Percentiles rank a stretch among this genome's conserved stretches.
Conservation (phyloP, 164 flowering plant genomes). For the Macadamia tetraphylla region DNA sequence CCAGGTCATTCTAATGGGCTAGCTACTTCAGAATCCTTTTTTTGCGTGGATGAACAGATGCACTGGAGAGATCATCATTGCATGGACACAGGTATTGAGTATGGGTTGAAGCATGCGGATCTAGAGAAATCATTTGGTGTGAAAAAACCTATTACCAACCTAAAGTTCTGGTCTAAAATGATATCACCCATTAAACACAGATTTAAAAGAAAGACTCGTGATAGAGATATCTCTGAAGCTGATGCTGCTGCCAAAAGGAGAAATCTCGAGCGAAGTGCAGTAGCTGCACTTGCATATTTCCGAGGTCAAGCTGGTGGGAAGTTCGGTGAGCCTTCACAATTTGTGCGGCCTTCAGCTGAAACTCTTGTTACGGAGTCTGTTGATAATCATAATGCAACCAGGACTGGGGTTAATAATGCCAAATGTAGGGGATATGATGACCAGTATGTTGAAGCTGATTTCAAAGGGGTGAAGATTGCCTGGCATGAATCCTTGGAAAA, state of each 20-base stretch:
- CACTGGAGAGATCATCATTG: constrained; percentile 78
- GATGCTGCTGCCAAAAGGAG: constrained; percentile 45
- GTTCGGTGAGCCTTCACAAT: constrained; percentile 22
- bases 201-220: constrained; percentile 53
- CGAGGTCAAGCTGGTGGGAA: constrained; percentile 27
- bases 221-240: constrained; percentile 33
- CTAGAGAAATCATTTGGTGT: constrained; percentile 81
- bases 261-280: constrained; percentile 78
- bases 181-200: constrained; percentile 34
- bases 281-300: constrained; percentile 60
- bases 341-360: constrained; percentile 15
- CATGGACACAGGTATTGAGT: constrained; percentile 72
- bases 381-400: constrained; percentile 11
- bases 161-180: constrained; percentile 56
- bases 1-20: constrained; percentile 17
- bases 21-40: constrained; percentile 31
- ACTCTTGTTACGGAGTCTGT: constrained; percentile 15
- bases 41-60: constrained; percentile 57
- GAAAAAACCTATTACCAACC: constrained; percentile 43
- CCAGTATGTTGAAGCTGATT: constrained; percentile 11
- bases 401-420: constrained; percentile 10
- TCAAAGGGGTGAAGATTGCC: constrained; percentile 8
- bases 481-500: constrained; percentile 12
- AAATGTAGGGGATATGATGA: constrained; percentile 11
- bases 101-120: constrained; percentile 74